A percentile compares a stretch with the other conserved stretches of the same genome.
phyloP scores from a whole-genome alignment of 805 yeast species.

The Jamesozyma gamospora region DNA sequence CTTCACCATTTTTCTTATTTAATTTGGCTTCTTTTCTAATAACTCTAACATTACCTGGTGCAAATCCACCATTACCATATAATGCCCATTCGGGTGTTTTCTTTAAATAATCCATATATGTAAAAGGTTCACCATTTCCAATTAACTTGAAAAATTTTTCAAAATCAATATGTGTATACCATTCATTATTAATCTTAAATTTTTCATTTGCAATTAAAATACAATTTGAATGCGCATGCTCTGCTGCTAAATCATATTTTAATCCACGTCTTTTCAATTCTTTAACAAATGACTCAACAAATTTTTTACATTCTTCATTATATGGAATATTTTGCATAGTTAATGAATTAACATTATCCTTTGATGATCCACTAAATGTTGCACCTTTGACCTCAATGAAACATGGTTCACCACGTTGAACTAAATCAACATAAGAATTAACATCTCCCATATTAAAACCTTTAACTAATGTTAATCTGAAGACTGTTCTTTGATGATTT shows the following conservation, averaged over 20 bases:
- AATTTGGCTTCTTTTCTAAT: slow-evolving; percentile 47
- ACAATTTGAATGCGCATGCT: slow-evolving; percentile 93
- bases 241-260: slow-evolving; percentile 79
- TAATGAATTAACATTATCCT: slow-evolving; percentile 74
- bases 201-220: slow-evolving; percentile 68
- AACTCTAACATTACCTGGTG: slow-evolving; percentile 69
- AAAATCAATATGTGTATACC: slow-evolving; percentile 89
- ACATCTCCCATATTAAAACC: slow-evolving; percentile 83
- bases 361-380: slow-evolving; percentile 86
- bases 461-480: slow-evolving; percentile 80
- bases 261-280: slow-evolving; percentile 60
- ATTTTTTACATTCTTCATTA: slow-evolving; percentile 76
- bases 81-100: slow-evolving; percentile 88
- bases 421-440: slow-evolving; percentile 77
- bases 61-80: slow-evolving; percentile 89
- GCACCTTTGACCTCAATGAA: slow-evolving; percentile 92
- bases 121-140: slow-evolving; percentile 53
- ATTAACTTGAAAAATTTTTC: slow-evolving; percentile 62
- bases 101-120: slow-evolving; percentile 68
- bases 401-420: slow-evolving; percentile 70
- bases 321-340: slow-evolving; percentile 95
- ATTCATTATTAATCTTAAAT: slow-evolving; percentile 58
- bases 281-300: slow-evolving; percentile 53
- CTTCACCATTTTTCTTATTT: slow-evolving; percentile 1
- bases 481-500: slow-evolving; percentile 79